Percentiles rank a stretch among this genome's conserved stretches.
phyloP scores from a whole-genome alignment of 140 eudicot species.

The Bidens hawaiensis region DNA sequence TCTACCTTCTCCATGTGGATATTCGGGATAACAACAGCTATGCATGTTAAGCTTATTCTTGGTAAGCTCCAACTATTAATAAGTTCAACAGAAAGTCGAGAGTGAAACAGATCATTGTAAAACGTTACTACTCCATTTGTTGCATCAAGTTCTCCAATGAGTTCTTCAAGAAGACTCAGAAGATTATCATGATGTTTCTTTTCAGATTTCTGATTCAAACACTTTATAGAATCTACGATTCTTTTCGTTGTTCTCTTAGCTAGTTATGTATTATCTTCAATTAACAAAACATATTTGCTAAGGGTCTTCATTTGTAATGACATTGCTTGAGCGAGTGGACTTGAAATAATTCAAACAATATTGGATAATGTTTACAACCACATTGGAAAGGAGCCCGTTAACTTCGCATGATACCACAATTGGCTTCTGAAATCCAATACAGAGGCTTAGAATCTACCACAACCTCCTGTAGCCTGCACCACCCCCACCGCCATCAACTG shows the following conservation, averaged over 20 bases:
- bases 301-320: not conserved
- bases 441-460: not conserved
- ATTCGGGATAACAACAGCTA: not conserved
- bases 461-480: too few relatives aligned
- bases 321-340: not conserved
- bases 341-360: not conserved
- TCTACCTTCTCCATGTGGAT: not conserved
- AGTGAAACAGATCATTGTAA: not conserved
- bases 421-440: not conserved
- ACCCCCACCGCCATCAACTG: too few relatives aligned
- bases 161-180: not conserved
- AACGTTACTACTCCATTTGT: not conserved
- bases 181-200: not conserved
- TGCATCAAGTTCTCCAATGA: not conserved
- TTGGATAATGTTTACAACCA: not conserved
- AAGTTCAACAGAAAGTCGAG: not conserved
- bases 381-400: not conserved
- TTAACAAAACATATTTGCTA: not conserved
- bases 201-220: not conserved
- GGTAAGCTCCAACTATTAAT: constrained; percentile 8
- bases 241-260: not conserved
- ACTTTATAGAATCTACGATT: not conserved
- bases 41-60: constrained; percentile 6
- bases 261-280: not conserved
- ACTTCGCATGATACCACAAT: not conserved